Percentiles rank a stretch among this genome's conserved stretches.
These are phyloP conservation scores for Hymenoscyphus linearis DNA, from an alignment of 2,329 filamentous ascomycete genomes.

Conservation along the genomic window DNA sequence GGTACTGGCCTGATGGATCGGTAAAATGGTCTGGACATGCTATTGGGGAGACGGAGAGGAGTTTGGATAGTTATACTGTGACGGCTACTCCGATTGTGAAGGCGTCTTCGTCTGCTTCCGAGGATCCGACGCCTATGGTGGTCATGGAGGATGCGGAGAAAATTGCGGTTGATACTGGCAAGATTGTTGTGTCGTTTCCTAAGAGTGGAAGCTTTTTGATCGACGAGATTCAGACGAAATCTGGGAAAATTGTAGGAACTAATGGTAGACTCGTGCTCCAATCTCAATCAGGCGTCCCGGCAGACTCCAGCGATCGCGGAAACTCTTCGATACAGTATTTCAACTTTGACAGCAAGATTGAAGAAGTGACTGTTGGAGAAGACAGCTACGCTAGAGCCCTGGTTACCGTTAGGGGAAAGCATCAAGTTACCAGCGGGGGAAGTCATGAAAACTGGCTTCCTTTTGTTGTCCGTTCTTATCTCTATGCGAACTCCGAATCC, in stretches of 20 bases:
- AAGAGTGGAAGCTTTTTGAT: constrained; percentile 16
- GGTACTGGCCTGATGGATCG: constrained; percentile 55
- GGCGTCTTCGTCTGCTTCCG: neutral
- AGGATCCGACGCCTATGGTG: neutral
- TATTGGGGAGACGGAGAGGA: constrained; percentile 38
- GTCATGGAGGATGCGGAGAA: neutral
- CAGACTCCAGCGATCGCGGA: constrained; percentile 23
- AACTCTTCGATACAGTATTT: constrained; percentile 37
- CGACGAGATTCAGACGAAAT: constrained; percentile 14
- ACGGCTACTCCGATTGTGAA: constrained; percentile 10
- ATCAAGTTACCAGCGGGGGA: constrained; percentile 27
- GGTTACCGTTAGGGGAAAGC: constrained; percentile 35
- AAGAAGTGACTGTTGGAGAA: constrained; percentile 43
- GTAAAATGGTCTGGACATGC: constrained; percentile 59
- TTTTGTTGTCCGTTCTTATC: constrained; percentile 52
- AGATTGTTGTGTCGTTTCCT: constrained; percentile 16
- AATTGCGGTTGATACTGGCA: constrained; percentile 17
- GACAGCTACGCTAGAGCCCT: constrained; percentile 41
- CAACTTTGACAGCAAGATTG: constrained; percentile 45
- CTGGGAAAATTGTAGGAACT: constrained; percentile 17
- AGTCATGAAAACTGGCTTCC: constrained; percentile 46
- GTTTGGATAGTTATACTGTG: constrained; percentile 41
- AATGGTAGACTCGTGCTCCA: constrained; percentile 47
- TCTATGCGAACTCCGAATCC: constrained; percentile 51
- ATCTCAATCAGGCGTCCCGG: constrained; percentile 43